Conservation (phyloP, 495 filamentous ascomycete species). For the Haplographium delicatum region DNA sequence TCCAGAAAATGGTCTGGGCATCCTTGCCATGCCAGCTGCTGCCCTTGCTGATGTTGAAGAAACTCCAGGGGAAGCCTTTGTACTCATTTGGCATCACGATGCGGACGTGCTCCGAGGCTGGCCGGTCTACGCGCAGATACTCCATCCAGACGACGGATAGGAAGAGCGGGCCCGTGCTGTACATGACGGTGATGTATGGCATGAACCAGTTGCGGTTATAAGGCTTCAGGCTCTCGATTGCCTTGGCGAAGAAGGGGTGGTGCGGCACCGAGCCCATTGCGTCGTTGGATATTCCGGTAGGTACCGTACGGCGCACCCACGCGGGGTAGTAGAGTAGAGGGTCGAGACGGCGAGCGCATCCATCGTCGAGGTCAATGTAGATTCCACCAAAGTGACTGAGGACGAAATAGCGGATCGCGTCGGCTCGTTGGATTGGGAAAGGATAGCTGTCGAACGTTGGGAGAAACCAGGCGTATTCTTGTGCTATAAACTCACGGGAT, state of each 20-base stretch:
- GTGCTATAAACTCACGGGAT: slow-evolving; percentile 65
- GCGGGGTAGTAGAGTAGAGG: slow-evolving; percentile 75
- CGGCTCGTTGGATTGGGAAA: slow-evolving; percentile 80
- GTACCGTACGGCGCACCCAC: slow-evolving; percentile 74
- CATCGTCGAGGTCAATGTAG: slow-evolving; percentile 88
- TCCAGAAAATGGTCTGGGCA: slow-evolving; percentile 75
- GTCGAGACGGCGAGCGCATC: slow-evolving; percentile 76
- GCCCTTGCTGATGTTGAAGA: slow-evolving; percentile 70
- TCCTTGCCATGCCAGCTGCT: slow-evolving; percentile 76
- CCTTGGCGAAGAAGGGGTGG: slow-evolving; percentile 75
- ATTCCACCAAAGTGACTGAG: slow-evolving; percentile 77
- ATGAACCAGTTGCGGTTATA: slow-evolving; percentile 75
- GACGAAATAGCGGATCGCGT: slow-evolving; percentile 86
- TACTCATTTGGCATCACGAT: slow-evolving; percentile 64
- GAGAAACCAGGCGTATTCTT: slow-evolving; percentile 80
- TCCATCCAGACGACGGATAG: slow-evolving; percentile 80
- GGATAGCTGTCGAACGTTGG: slow-evolving; percentile 76
- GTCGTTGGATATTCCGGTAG: slow-evolving; percentile 87
- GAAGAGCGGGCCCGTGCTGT: slow-evolving; percentile 78
- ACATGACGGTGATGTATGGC: slow-evolving; percentile 89
- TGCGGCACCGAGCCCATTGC: slow-evolving; percentile 76
- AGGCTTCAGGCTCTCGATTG: slow-evolving; percentile 61
- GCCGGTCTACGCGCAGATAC: slow-evolving; percentile 34
- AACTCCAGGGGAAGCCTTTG: slow-evolving; percentile 65
- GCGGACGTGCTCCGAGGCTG: slow-evolving; percentile 29